Conservation (phyloP, 1,284 basidiomycete species). For the Xerocomus amazonicus region DNA sequence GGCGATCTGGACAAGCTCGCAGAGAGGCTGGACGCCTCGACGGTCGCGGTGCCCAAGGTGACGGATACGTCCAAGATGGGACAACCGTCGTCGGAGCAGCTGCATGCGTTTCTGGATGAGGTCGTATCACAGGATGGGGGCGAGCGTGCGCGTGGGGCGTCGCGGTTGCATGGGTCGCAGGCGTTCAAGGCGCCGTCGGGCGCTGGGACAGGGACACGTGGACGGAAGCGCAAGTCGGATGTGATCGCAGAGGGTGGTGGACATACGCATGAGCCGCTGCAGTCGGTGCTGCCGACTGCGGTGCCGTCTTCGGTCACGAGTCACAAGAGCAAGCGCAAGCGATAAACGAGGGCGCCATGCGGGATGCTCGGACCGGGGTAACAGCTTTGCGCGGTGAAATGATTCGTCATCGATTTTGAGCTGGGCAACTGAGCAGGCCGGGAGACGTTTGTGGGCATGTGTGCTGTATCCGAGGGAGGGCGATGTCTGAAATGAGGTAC, state of each 20-base stretch:
- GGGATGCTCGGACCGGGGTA: too few relatives aligned
- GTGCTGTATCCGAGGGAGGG: too few relatives aligned
- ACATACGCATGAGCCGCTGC: slow-evolving; percentile 1
- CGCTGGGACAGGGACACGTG: slow-evolving; percentile 8
- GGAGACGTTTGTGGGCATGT: too few relatives aligned
- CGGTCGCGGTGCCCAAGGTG: slow-evolving; percentile 11
- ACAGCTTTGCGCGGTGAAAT: too few relatives aligned
- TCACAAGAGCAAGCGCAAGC: slow-evolving; percentile 27
- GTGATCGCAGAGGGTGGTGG: slow-evolving; percentile 26
- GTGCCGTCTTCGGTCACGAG: slow-evolving; percentile 5
- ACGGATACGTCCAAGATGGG: slow-evolving; percentile 27
- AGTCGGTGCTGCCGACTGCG: background rate
- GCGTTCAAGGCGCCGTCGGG: slow-evolving; percentile 6
- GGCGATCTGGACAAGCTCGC: slow-evolving; percentile 36
- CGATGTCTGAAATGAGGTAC: background rate
- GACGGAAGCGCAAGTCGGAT: slow-evolving; percentile 50
- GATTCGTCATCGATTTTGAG: too few relatives aligned
- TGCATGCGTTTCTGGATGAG: slow-evolving; percentile 45
- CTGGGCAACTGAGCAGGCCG: too few relatives aligned
- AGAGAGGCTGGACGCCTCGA: slow-evolving; percentile 32
- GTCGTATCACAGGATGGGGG: slow-evolving; percentile 32
- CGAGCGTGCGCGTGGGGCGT: slow-evolving; percentile 3
- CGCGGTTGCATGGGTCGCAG: background rate
- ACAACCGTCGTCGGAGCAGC: slow-evolving; percentile 36
- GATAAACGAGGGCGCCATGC: slow-evolving; percentile 8